These are phyloP conservation scores for Misopates orontium DNA, from an alignment of 257 asterid species.

Conservation along the genomic window DNA sequence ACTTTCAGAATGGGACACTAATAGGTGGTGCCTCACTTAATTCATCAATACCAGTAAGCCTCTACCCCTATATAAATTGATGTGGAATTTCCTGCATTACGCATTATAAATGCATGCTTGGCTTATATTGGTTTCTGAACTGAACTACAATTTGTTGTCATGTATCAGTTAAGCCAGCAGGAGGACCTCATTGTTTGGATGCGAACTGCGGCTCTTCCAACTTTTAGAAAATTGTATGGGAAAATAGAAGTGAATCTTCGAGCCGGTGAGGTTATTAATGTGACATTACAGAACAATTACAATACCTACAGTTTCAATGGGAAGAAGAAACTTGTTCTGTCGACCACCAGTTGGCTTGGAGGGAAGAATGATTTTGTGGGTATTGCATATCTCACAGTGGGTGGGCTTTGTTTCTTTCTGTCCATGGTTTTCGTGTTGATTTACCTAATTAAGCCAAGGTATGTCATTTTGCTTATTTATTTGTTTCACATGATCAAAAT, in stretches of 20 bases:
- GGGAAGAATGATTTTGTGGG: slow-evolving; percentile 87
- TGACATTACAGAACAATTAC: slow-evolving; percentile 54
- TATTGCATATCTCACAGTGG: slow-evolving; percentile 78
- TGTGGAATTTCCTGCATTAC: too few species aligned
- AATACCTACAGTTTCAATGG: slow-evolving; percentile 87
- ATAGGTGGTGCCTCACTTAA: slow-evolving; percentile 67
- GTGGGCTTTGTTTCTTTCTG: slow-evolving; percentile 71
- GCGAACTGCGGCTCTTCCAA: slow-evolving; percentile 94
- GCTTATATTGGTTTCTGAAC: not conserved
- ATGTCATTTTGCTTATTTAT: slow-evolving; percentile 16
- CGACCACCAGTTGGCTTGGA: slow-evolving; percentile 91
- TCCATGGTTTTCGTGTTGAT: slow-evolving; percentile 66
- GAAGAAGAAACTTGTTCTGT: slow-evolving; percentile 85
- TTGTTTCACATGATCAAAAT: not conserved
- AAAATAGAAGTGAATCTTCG: slow-evolving; percentile 69
- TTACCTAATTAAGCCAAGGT: slow-evolving; percentile 81
- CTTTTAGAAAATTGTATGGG: slow-evolving; percentile 84
- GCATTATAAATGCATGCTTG: not conserved
- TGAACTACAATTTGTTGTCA: slow-evolving; percentile 13
- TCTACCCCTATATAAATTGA: slow-evolving; percentile 18
- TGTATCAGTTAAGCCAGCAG: slow-evolving; percentile 67
- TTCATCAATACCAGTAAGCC: slow-evolving; percentile 59
- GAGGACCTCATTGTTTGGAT: slow-evolving; percentile 92
- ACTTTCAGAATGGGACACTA: slow-evolving; percentile 70
- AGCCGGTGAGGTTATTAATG: slow-evolving; percentile 49